phyloP scores from a whole-genome alignment of 129 eudicot genomes.

The Flaveria linearis region DNA sequence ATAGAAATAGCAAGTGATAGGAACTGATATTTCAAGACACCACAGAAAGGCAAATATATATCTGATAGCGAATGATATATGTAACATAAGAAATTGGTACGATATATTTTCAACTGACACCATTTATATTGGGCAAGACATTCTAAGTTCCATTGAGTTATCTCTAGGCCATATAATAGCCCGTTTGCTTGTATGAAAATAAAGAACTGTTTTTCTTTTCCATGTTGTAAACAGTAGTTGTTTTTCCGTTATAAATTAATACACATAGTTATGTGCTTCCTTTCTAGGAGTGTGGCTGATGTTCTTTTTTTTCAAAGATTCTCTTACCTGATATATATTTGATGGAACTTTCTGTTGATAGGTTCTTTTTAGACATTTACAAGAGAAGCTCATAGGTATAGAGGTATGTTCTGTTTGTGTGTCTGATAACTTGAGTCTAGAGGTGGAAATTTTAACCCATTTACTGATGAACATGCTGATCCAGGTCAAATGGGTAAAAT shows the following conservation, averaged over 20 bases:
- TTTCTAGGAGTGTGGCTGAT: conserved; percentile 9
- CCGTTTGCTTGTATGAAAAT: background rate
- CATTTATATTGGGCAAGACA: background rate
- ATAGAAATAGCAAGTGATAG: background rate
- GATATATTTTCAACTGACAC: background rate
- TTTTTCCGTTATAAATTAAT: background rate
- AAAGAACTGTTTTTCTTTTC: background rate
- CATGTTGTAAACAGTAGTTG: background rate
- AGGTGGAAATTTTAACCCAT: background rate
- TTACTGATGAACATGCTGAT: background rate
- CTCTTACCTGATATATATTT: conserved; percentile 21
- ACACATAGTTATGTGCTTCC: background rate
- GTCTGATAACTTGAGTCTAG: conserved; percentile 5
- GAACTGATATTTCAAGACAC: background rate
- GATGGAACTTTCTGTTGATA: conserved; percentile 29
- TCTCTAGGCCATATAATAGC: background rate
- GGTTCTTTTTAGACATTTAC: conserved; percentile 92
- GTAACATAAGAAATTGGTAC: background rate
- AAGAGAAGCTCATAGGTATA: conserved; percentile 69
- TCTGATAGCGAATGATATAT: background rate
- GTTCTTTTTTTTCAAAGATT: conserved; percentile 16
- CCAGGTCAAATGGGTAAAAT: background rate
- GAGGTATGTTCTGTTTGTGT: conserved; percentile 63
- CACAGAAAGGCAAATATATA: background rate
- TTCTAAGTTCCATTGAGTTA: background rate